Base-by-base conservation (phyloP, 495 filamentous ascomycete species). In the Parathielavia appendiculata region DNA sequence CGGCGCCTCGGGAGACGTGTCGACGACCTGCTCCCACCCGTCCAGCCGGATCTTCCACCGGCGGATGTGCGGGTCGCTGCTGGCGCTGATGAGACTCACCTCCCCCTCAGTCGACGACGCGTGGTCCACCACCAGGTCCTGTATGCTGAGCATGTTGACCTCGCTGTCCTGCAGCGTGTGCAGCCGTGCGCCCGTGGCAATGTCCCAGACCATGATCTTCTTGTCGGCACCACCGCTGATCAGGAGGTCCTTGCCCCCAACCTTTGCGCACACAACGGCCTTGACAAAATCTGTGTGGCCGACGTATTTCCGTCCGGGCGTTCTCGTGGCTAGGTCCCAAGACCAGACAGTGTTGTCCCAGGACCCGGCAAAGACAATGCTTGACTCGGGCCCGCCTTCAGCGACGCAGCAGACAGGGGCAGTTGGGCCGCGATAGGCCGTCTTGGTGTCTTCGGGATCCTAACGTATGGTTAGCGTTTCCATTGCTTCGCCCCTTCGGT, bases 271-370 rank as follows among this genome's bases (percentile, higher is more conserved):
- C 16, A 84, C 69, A 0, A 97, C 74, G 6, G 86, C 78, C 70
- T 92, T 95, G 54, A 98, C 89, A 66, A 98, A 98, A 67, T 98
- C 93, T 0, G 82, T 77, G 67, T 98, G 93, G 12, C 90, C 93
- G 41, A 76, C 78, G 68, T 88, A 93, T 52, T 77, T 83, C 45
- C 71, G 75, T 12, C 72, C 74, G 0, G 73, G 77, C 13, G 76
- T 64, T 23, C 76, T 74, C 3, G 83, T 83, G 19, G 73, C 63
- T 38, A 84, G 75, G 61, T 87, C 78, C 89, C 89, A 96, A 35
- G 88, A 87, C 84, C 86, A 96, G 43, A 97, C 80, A 22, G 79
- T 76, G 71, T 95, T 96, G 75, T 98, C 91, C 93, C 93, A 98
- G 60, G 86, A 89, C 23, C 91, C 91, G 30, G 89, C 89, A 70